Conservation (phyloP, 306 rosid species). For the Prunus mume region DNA sequence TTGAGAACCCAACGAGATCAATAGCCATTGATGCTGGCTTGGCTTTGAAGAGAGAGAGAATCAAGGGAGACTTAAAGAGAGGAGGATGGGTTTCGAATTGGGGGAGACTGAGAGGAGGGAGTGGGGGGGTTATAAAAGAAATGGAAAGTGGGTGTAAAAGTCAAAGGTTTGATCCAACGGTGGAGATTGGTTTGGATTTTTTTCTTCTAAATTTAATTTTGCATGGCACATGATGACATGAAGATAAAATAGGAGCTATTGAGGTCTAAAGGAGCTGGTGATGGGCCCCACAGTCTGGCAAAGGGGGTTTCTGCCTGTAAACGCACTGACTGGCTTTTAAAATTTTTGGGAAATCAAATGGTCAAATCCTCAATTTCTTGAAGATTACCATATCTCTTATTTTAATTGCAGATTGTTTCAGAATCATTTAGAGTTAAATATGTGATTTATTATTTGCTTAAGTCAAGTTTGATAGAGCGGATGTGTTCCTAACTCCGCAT, state of each 20-base stretch:
- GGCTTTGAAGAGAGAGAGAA: neutral
- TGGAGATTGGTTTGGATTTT: constrained; percentile 42
- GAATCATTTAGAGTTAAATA: too few relatives aligned
- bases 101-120: neutral
- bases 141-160: constrained; percentile 28
- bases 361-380: neutral
- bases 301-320: constrained; percentile 5
- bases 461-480: too few relatives aligned
- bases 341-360: neutral
- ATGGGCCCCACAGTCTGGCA: neutral
- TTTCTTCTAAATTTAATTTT: neutral
- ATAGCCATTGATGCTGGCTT: constrained; percentile 41
- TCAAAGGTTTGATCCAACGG: constrained; percentile 49
- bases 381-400: neutral
- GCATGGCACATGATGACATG: constrained; percentile 11
- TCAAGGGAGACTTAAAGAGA: neutral
- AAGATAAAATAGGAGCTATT: neutral
- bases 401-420: too few relatives aligned
- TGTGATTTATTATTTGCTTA: too few relatives aligned
- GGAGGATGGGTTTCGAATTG: neutral
- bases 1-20: constrained; percentile 31
- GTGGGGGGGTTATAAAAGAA: constrained; percentile 35
- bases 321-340: neutral
- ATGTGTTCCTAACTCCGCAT: accelerated
- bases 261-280: neutral